Base-by-base conservation (phyloP, 805 yeast genomes). In the Zygoascus bituminiphila region DNA sequence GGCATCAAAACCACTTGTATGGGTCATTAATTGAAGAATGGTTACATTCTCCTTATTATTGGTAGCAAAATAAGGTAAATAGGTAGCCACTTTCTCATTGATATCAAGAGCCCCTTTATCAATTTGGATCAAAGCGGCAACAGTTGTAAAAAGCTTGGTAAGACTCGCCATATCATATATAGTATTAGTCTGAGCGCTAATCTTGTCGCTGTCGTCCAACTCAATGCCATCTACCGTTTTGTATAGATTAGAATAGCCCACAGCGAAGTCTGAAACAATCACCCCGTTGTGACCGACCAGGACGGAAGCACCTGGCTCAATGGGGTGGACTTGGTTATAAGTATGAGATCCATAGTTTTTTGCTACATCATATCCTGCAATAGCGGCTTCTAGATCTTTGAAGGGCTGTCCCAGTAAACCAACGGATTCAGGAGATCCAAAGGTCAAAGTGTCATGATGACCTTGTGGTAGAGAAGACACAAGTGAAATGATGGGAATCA, bases 91-190 rank as follows among this genome's bases (percentile, higher is more conserved):
- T n/a, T 38, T 20, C 9, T 46, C 46, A 17, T 50, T 36, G 5
- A 46, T 20, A 19, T 46, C 44, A 9, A 53, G 29, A 31, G 23
- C 19, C 6, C 49, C 46, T 17, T 37, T 15, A 5, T 49, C 53
- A 33, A 49, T 46, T 17, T 37, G 45, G 23, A 44, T 46, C 37
- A 53, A 35, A 7, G 45, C 45, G 8, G 51, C 53, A 3, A 52
- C 15, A 8, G 55, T 52, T 5, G 55, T 52, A 44, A 47, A 52
- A 22, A 52, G 43, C 44, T 52, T 52, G 33, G 51, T 35, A 12
- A 52, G 14, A 39, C 47, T 42, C 8, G 42, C 48, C 29, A 50
- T 31, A 24, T 52, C 55, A 29, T 44, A 52, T 9, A 52, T 46
- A 22, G 51, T 43, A 39, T 49, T 44, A 22, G 22, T 25, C 5